Conservation (phyloP, 2,329 filamentous ascomycete species). For the Arthrobotrys pseudoclavata region DNA sequence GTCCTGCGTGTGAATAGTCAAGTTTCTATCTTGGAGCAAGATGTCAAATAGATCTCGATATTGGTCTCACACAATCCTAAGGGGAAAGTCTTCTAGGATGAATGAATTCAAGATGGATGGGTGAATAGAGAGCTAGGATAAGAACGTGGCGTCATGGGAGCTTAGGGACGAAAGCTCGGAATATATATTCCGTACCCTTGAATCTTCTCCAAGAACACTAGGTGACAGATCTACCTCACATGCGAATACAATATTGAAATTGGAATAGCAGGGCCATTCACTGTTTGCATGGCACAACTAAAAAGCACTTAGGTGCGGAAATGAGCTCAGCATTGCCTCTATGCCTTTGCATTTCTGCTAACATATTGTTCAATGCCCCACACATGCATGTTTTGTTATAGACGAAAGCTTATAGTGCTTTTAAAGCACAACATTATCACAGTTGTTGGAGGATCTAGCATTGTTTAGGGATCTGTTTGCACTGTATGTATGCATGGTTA, state of each 20-base stretch:
- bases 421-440: too few relatives aligned
- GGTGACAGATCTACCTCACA: background rate
- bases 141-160: background rate
- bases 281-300: background rate
- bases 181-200: background rate
- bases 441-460: too few relatives aligned
- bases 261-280: background rate
- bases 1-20: too few relatives aligned
- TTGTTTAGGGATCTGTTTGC: too few relatives aligned
- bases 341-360: background rate
- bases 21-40: too few relatives aligned
- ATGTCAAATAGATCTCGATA: too few relatives aligned
- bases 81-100: too few relatives aligned
- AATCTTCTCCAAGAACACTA: background rate
- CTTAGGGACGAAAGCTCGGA: background rate
- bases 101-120: too few relatives aligned
- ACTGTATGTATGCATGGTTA: too few relatives aligned
- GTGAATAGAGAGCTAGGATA: background rate
- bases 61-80: too few relatives aligned
- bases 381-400: background rate
- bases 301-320: too few relatives aligned
- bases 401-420: too few relatives aligned
- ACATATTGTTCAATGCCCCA: background rate
- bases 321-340: background rate
- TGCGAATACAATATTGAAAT: background rate